Base-by-base conservation (phyloP, 805 yeast genomes). In the Nadsonia fulvescens region DNA sequence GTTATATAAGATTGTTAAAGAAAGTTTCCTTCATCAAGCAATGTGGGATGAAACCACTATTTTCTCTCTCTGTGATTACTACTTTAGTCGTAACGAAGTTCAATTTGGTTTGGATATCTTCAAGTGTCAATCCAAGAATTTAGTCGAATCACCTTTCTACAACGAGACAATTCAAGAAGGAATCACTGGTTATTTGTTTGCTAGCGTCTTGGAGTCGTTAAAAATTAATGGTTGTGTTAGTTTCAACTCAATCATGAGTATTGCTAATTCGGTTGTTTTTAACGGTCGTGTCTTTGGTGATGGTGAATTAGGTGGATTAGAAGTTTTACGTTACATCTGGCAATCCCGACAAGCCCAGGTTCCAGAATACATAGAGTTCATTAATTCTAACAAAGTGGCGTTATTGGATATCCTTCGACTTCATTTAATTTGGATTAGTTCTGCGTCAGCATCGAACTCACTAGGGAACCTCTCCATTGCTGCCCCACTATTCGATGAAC, bases 1-100 rank as follows among this genome's bases (percentile, higher is more conserved):
- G 11, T 25, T 49, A 9, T 32, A 34, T 25, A 40, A 45, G 34
- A 44, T 34, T 8, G 32, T 49, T 21, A 33, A 37, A n/a, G 54
- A 49, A 28, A 30, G 44, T 6, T 37, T 37, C 11, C 29, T 44
- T 9, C 32, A 42, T 12, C 34, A 32, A 12, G 41, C 41, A 8
- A 20, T 34, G 8, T 44, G 49, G 49, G 49, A 44, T 23, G 45
- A 44, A 9, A 25, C 42, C 8, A 44, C 51, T 1, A 13, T 43
- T 4, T 30, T 35, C 2, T 34, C 30, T 7, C 43, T 37, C 3
- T 24, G 38, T 8, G 17, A 29, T 9, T 33, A 23, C 14, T 32
- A 37, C n/a, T 12, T 27, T 14, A 8, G 14, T 3, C 6, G 17
- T 3, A 32, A 24, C 7, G 35, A 49, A 23, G 32, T 32, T 2